Conservation (phyloP, 1,139 yeast species). For the Protomyces inundatus region DNA sequence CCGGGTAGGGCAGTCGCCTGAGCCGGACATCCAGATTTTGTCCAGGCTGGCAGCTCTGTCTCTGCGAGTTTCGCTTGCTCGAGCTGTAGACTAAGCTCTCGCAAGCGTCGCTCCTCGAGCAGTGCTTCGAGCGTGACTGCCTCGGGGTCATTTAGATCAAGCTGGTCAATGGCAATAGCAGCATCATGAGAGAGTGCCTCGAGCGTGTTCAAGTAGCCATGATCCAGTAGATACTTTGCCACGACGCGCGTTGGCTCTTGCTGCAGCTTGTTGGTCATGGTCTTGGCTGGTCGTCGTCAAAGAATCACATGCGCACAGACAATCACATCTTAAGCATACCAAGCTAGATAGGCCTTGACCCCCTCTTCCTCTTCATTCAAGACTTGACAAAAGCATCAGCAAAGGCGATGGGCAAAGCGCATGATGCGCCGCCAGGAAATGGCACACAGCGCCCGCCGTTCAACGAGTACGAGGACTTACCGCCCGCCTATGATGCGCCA, state of each 20-base stretch:
- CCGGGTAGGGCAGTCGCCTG: not conserved
- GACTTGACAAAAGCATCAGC: too few relatives aligned
- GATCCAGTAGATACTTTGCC: constrained; percentile 6
- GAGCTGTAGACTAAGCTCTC: constrained; percentile 6
- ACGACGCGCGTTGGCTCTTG: constrained; percentile 10
- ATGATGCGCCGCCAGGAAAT: not conserved
- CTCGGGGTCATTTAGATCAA: constrained; percentile 5
- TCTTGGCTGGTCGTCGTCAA: too few relatives aligned
- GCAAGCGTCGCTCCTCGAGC: constrained; percentile 15
- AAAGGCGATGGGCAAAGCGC: not conserved
- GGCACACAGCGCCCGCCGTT: not conserved
- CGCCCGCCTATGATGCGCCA: constrained; percentile 20
- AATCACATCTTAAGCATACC: too few relatives aligned
- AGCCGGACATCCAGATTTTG: not conserved
- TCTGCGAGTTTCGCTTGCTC: constrained; percentile 16
- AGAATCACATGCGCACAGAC: too few relatives aligned
- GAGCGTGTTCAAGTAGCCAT: constrained; percentile 19
- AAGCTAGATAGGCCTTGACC: too few relatives aligned
- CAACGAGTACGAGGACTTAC: constrained; percentile 10
- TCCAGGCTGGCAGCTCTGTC: constrained; percentile 6
- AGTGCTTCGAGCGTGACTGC: constrained; percentile 9
- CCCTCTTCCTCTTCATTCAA: too few relatives aligned
- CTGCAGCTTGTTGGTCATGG: not conserved
- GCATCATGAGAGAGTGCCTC: constrained; percentile 13
- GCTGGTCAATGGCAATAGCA: constrained; percentile 3